A percentile compares a stretch with the other conserved stretches of the same genome.
These are phyloP conservation scores for Arthrobotrys sinensis DNA, from an alignment of 2,329 filamentous ascomycete species.

Conservation along the genomic window DNA sequence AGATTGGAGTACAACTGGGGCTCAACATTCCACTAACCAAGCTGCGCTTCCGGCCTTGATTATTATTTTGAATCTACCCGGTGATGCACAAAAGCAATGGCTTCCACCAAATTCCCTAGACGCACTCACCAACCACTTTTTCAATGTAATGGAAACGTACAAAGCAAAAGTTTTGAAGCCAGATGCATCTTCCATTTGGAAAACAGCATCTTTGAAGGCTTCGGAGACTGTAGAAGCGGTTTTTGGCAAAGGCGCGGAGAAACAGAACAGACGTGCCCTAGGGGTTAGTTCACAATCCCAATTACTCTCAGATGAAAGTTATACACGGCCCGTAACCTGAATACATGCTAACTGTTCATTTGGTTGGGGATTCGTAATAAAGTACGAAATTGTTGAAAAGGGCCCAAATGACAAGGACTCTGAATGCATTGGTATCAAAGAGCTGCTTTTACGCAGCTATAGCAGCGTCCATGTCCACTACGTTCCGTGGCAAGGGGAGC, in stretches of 20 bases:
- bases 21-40: conserved; percentile 35
- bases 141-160: too few species aligned
- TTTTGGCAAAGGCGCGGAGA: too few species aligned
- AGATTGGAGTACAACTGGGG: conserved; percentile 29
- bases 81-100: neutral
- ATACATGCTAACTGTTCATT: too few species aligned
- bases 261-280: too few species aligned
- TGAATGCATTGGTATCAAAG: neutral
- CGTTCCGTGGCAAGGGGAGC: conserved; percentile 2
- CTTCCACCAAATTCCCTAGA: neutral
- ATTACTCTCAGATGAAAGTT: too few species aligned
- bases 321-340: too few species aligned
- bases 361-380: too few species aligned
- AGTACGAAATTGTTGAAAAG: neutral
- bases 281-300: too few species aligned
- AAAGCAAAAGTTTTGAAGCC: too few species aligned
- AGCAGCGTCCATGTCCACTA: conserved; percentile 28
- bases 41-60: conserved; percentile 34
- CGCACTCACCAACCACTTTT: neutral
- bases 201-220: too few species aligned
- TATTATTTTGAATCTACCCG: conserved; percentile 2
- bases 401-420: neutral
- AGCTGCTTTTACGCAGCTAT: conserved; percentile 13
- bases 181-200: too few species aligned
- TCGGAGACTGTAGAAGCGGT: too few species aligned